Evolutionary conservation across 345 rosid species (phyloP), one percentile per base, ranked within the genome.

Genomic region (Dipteronia sinensis): DNA sequence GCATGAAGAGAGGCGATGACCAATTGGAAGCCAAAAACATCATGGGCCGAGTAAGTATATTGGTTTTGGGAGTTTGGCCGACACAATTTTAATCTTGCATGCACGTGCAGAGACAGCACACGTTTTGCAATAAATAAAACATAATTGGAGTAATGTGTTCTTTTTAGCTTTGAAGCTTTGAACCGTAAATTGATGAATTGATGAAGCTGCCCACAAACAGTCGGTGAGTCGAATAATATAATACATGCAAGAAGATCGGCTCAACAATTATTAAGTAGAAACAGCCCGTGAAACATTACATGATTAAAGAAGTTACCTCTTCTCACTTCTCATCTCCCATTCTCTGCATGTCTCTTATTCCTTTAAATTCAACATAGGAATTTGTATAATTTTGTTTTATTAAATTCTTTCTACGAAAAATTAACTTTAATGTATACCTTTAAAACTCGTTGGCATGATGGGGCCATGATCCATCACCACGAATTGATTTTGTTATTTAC

Each of bases 191-290:
- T 20, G 7, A 67, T 29, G 29, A 77, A 77, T 10, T 20, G 7
- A 67, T 29, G 29, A 25, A 23, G 61, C 34, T 10, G 64, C 25
- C 58, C 47, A 6, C 10, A 16, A 34, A 53, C 3, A 12, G 1
- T 8, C 1, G n/a, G 44, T 3, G 22, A 42, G 2, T 10, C 6
- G 7, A 40, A 2, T 7, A 19, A 7, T 25, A 29, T 68, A 63
- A 34, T 29, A 13, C 59, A 67, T 42, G 10, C 72, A 46, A 63
- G n/a, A n/a, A 73, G 67, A 17, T 4, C 27, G 6, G 70, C 13
- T 31, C 10, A 71, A 63, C 76, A 76, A 76, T 84, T 46, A 75
- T 81, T 67, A 51, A 65, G 31, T 16, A 29, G 25, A 23, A 47
- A 47, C 31, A 56, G 47, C 71, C 71, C 23, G 67, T 56, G 79